Evolutionary conservation across 2,329 filamentous ascomycete species (phyloP).

Genomic region (Pestalotiopsis sp.): DNA sequence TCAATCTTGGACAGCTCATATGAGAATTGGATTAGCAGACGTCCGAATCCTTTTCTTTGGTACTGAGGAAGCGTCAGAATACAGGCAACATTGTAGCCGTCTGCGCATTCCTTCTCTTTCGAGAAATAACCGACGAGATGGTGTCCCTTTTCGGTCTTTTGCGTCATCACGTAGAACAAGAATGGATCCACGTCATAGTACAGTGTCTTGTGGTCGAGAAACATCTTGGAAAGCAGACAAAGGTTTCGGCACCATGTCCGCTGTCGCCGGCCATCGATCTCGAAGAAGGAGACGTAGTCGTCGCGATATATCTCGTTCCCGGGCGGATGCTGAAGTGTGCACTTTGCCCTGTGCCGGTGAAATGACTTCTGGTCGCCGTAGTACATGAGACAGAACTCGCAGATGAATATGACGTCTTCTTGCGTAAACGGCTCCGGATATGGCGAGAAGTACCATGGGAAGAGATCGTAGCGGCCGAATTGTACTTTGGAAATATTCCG

Average conservation of each 20-base stretch:
- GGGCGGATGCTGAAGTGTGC: slow-evolving; percentile 86
- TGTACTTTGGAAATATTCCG: slow-evolving; percentile 93
- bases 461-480: slow-evolving; percentile 89
- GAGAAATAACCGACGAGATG: slow-evolving; percentile 99
- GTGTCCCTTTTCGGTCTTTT: slow-evolving; percentile 83
- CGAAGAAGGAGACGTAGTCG: slow-evolving; percentile 91
- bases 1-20: slow-evolving; percentile 97
- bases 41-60: slow-evolving; percentile 91
- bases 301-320: slow-evolving; percentile 99
- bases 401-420: slow-evolving; percentile 90
- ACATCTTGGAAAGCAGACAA: slow-evolving; percentile 92
- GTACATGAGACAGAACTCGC: slow-evolving; percentile 95
- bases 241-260: slow-evolving; percentile 96
- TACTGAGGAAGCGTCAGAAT: slow-evolving; percentile 96
- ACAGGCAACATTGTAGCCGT: slow-evolving; percentile 97
- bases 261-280: slow-evolving; percentile 93
- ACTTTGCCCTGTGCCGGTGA: slow-evolving; percentile 84
- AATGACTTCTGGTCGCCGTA: slow-evolving; percentile 85
- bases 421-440: slow-evolving; percentile 90
- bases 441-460: slow-evolving; percentile 98
- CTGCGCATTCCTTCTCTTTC: slow-evolving; percentile 96
- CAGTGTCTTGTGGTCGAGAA: slow-evolving; percentile 93
- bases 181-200: slow-evolving; percentile 99
- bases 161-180: slow-evolving; percentile 97
- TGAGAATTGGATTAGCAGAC: slow-evolving; percentile 93